Conservation (phyloP, 345 rosid species). For the Bretschneidera sinensis region DNA sequence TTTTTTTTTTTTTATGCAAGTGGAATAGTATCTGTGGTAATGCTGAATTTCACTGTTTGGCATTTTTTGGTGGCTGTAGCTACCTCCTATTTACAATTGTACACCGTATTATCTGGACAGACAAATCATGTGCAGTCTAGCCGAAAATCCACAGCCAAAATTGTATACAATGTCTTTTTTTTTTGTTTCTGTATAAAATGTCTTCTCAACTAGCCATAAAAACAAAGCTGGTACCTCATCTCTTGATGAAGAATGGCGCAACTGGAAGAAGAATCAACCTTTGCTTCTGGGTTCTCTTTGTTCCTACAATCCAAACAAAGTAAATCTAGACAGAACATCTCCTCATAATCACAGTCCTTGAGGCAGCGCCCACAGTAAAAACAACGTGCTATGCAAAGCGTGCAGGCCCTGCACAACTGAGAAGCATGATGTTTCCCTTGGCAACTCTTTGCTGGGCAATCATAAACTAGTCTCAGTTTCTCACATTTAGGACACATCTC, state of each 20-base stretch:
- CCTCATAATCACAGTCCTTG: constrained; percentile 17
- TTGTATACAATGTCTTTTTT: background rate
- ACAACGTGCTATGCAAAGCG: constrained; percentile 28
- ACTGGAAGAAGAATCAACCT: constrained; percentile 15
- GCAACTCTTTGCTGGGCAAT: constrained; percentile 25
- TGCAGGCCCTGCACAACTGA: constrained; percentile 29
- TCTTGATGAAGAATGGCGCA: constrained; percentile 7
- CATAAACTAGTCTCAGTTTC: constrained; percentile 25
- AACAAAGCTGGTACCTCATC: constrained; percentile 18
- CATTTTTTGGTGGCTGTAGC: background rate
- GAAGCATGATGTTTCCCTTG: constrained; percentile 12
- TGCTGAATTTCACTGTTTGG: background rate
- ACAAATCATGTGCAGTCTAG: background rate
- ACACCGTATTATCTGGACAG: background rate
- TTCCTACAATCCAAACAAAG: constrained; percentile 16
- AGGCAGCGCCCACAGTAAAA: constrained; percentile 28
- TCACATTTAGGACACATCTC: constrained; percentile 29
- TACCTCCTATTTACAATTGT: background rate
- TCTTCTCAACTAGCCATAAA: constrained; percentile 11
- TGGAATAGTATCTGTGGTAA: no score
- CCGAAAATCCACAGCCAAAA: background rate
- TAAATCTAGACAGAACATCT: constrained; percentile 18
- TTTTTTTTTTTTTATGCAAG: no score
- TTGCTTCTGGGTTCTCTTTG: constrained; percentile 4
- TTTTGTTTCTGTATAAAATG: background rate